phyloP scores from a whole-genome alignment of 192 early-diverging fungal genomes.

The Dissophora globulifera region DNA sequence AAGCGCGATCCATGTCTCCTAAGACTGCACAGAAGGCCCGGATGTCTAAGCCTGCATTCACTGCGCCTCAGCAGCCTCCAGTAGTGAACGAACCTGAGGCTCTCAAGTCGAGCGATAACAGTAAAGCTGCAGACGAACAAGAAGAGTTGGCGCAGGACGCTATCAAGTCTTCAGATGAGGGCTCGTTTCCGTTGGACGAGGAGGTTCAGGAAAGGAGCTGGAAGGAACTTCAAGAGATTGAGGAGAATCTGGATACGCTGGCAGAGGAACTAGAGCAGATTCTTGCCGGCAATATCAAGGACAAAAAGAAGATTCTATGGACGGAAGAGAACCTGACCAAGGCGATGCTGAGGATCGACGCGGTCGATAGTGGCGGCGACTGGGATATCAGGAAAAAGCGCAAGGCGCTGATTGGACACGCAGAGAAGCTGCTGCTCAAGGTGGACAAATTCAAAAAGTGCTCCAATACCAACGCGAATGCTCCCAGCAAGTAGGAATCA shows the following conservation, averaged over 20 bases:
- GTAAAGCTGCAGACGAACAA: not conserved
- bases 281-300: slow-evolving; percentile 9
- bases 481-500: slow-evolving; percentile 1
- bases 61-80: too few species aligned
- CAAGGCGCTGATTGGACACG: slow-evolving; percentile 20
- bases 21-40: not conserved
- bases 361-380: slow-evolving; percentile 42
- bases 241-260: not conserved
- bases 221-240: slow-evolving; percentile 24
- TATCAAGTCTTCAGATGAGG: slow-evolving; percentile 2
- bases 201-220: slow-evolving; percentile 15
- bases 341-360: slow-evolving; percentile 43
- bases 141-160: slow-evolving; percentile 8
- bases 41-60: not conserved
- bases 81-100: too few species aligned
- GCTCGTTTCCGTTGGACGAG: not conserved
- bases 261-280: slow-evolving; percentile 24
- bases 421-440: slow-evolving; percentile 18
- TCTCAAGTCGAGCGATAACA: too few species aligned
- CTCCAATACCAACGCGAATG: slow-evolving; percentile 12
- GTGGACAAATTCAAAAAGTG: slow-evolving; percentile 38
- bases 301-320: slow-evolving; percentile 23
- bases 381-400: slow-evolving; percentile 28
- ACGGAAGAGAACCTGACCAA: slow-evolving; percentile 51
- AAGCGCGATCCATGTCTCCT: too few species aligned